These are phyloP conservation scores for Trichosanthes truncata DNA, from an alignment of 306 rosid genomes.

Conservation along the genomic window DNA sequence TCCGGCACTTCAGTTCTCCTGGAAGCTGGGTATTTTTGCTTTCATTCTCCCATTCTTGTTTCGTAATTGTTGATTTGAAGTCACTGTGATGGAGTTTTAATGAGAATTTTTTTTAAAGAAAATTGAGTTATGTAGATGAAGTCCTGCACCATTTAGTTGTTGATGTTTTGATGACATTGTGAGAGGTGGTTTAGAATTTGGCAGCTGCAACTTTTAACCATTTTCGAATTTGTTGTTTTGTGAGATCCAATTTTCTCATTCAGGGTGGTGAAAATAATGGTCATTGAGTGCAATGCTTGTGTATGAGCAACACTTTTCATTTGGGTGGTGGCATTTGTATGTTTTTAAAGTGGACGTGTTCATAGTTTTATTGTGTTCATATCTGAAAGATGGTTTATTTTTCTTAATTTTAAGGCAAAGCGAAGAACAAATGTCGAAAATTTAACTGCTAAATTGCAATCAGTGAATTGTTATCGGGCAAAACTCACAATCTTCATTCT, in stretches of 20 bases:
- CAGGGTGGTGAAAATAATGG: neutral
- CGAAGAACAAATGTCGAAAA: neutral
- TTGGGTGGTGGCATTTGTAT: neutral
- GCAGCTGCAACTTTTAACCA: neutral
- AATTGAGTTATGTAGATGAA: neutral
- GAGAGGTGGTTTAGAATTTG: neutral
- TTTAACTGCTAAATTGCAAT: neutral
- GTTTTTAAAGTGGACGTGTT: neutral
- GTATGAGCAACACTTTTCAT: neutral
- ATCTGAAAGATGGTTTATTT: neutral
- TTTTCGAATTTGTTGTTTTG: neutral
- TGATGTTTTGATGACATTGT: neutral
- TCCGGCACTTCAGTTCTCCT: slow-evolving; percentile 73
- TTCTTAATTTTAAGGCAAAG: neutral
- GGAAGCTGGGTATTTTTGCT: slow-evolving; percentile 70
- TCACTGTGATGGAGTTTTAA: neutral
- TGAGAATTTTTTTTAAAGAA: neutral
- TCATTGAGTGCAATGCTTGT: neutral
- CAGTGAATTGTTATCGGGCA: neutral
- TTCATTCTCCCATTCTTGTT: neutral
- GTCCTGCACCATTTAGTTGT: neutral
- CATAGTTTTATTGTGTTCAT: neutral
- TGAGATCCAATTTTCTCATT: neutral
- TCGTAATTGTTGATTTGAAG: neutral
- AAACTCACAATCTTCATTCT: neutral